Conservation (phyloP, 352 stramenopile species). For the Globisporangium abappressorium region DNA sequence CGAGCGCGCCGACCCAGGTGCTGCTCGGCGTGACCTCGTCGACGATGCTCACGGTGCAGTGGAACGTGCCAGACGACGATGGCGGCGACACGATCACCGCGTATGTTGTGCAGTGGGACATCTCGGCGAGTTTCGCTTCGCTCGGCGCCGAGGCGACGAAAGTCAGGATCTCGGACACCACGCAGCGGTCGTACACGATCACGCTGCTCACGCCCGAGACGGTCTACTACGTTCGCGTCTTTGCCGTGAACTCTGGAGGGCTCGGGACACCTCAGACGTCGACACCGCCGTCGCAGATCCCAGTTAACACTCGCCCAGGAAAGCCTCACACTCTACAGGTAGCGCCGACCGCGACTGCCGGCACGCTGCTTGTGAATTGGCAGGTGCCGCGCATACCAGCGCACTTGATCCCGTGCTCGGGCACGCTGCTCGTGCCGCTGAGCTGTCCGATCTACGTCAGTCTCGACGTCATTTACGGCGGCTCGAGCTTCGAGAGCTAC, state of each 20-base stretch:
- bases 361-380: conserved; percentile 60
- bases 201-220: conserved; percentile 76
- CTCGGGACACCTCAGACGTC: conserved; percentile 55
- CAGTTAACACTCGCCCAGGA: conserved; percentile 52
- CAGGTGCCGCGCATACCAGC: conserved; percentile 57
- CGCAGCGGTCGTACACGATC: conserved; percentile 75
- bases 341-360: conserved; percentile 22
- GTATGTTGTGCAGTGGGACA: conserved; percentile 94
- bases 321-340: conserved; percentile 60
- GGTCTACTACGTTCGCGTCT: conserved; percentile 89
- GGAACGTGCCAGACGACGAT: conserved; percentile 77
- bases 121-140: conserved; percentile 84
- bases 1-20: conserved; percentile 85
- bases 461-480: conserved; percentile 89
- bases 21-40: conserved; percentile 66
- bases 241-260: conserved; percentile 64
- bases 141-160: conserved; percentile 61
- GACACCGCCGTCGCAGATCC: conserved; percentile 43
- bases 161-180: conserved; percentile 51
- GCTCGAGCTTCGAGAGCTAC: conserved; percentile 89
- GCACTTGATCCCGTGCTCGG: conserved; percentile 67
- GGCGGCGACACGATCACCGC: conserved; percentile 87
- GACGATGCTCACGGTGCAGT: conserved; percentile 92
- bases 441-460: conserved; percentile 59
- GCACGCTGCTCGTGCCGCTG: conserved; percentile 48